Conservation (phyloP, 257 asterid genomes). For the Jacaranda copaia region DNA sequence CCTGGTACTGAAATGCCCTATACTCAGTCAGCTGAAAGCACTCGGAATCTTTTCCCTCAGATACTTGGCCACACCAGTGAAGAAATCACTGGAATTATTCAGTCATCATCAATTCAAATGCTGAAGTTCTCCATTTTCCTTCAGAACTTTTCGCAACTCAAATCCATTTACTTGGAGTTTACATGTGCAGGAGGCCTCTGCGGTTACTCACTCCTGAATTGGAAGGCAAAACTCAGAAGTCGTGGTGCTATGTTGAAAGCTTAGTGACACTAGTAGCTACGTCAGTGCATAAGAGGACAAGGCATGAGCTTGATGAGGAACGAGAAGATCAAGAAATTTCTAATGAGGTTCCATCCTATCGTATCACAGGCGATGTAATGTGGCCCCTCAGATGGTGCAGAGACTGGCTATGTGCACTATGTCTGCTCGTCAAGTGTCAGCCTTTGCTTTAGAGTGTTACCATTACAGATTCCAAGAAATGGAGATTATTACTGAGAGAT, state of each 20-base stretch:
- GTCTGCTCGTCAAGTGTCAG: constrained; percentile 33
- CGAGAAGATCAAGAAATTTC: neutral
- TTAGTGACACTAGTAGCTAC: constrained; percentile 20
- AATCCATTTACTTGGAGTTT: constrained; percentile 38
- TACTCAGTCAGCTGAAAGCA: neutral
- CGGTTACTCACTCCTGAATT: constrained; percentile 20
- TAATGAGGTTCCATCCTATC: neutral
- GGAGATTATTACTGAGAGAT: constrained; percentile 22
- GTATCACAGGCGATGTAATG: neutral
- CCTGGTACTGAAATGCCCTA: constrained; percentile 23
- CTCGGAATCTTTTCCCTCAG: neutral
- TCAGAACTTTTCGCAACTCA: constrained; percentile 37
- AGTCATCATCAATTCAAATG: constrained; percentile 22
- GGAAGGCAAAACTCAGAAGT: constrained; percentile 21
- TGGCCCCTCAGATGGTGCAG: constrained; percentile 13
- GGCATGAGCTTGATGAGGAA: neutral
- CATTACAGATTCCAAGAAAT: neutral
- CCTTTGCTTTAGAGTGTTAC: constrained; percentile 23
- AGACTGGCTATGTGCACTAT: constrained; percentile 16
- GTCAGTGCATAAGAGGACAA: neutral
- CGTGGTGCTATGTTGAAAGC: constrained; percentile 3
- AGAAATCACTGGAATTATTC: constrained; percentile 27
- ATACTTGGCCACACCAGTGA: constrained; percentile 12
- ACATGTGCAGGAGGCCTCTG: neutral
- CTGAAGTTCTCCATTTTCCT: constrained; percentile 38